Evolutionary conservation across 2,329 filamentous ascomycete genomes (phyloP).

Genomic region (Ceratocystiopsis brevicomis): DNA sequence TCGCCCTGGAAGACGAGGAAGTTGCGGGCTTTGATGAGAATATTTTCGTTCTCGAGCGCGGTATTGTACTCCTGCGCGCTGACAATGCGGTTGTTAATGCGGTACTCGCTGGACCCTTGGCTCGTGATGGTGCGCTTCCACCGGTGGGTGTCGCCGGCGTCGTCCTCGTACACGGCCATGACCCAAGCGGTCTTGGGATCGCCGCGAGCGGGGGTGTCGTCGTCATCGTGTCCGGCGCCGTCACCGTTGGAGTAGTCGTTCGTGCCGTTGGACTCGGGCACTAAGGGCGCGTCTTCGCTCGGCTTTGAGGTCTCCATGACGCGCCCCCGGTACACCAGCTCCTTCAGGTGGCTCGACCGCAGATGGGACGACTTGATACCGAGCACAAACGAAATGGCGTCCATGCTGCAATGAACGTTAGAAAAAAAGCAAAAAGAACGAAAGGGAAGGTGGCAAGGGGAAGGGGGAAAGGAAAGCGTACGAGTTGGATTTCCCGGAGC

Average conservation of each 20-base stretch:
- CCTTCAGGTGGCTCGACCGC: conserved; percentile 79
- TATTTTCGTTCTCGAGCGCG: conserved; percentile 80
- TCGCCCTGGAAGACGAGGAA: conserved; percentile 98
- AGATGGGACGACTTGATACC: conserved; percentile 98
- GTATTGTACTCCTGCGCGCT: conserved; percentile 87
- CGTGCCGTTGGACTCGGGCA: conserved; percentile 21
- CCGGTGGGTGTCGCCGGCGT: conserved; percentile 80
- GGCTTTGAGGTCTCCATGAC: conserved; percentile 85
- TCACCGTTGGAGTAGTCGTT: conserved; percentile 47
- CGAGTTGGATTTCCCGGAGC: conserved; percentile 98
- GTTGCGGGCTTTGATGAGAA: conserved; percentile 92
- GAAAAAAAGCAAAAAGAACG: neutral
- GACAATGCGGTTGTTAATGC: conserved; percentile 84
- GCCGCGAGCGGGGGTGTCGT: conserved; percentile 46
- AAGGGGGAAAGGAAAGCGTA: conserved; percentile 33
- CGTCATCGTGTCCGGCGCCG: conserved; percentile 35
- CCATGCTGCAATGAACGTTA: conserved; percentile 47
- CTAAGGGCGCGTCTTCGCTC: conserved; percentile 50
- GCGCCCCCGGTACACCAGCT: conserved; percentile 88
- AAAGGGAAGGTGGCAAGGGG: neutral
- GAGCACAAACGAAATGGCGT: conserved; percentile 95
- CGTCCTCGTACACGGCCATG: conserved; percentile 97
- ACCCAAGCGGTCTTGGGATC: conserved; percentile 96
- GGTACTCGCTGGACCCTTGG: conserved; percentile 78
- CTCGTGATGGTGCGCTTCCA: conserved; percentile 94